Base-by-base conservation (phyloP, 768 basidiomycete species). In the Nidularia sp. region DNA sequence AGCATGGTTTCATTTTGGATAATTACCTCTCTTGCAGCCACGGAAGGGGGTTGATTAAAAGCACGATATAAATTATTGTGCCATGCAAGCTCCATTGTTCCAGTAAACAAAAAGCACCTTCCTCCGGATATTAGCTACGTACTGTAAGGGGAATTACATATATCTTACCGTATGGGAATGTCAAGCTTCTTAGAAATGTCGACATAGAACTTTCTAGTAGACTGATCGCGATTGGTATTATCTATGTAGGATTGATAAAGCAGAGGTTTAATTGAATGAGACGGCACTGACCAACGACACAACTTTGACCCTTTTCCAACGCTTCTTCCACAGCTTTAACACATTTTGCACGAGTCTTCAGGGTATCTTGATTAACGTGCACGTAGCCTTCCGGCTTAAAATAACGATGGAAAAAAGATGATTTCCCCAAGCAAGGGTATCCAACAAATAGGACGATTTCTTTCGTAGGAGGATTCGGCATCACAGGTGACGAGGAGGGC, bases 51-150 rank as follows among this genome's bases (percentile, higher is more conserved):
- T 32, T 79, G 68, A 54, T 79, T 80, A 57, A 73, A 90, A 35
- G 91, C 84, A 32, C 95, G 82, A 63, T 96, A 97, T 6, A 94
- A 68, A 60, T 95, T 95, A 65, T 98, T 97, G 67, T 98, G 96
- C 86, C 85, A 90, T 2, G 91, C 91, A 5, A 96, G 76, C 45
- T 93, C 88, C n/a, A 82, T 59, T 6, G 87, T 80, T 43, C 85
- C 88, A 6, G 81, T 73, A 59, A 97, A 96, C 29, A 79, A 57
- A 63, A 95, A 81, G 62, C 90, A 90, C 50, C 90, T 89, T 47
- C 7, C n/a, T 9, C 6, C 15, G 9, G 9, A 39, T 36, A 34
- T 31, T 1, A 45, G 46, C 34, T 44, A 48, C 33, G 8, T n/a
- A 8, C 33, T 12, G 25, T 25, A 48, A 39, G 9, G 36, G 22